Evolutionary conservation across 331 rosid genomes (phyloP), one percentile per base, ranked within the genome.

Genomic region (Dryas integrifolia): DNA sequence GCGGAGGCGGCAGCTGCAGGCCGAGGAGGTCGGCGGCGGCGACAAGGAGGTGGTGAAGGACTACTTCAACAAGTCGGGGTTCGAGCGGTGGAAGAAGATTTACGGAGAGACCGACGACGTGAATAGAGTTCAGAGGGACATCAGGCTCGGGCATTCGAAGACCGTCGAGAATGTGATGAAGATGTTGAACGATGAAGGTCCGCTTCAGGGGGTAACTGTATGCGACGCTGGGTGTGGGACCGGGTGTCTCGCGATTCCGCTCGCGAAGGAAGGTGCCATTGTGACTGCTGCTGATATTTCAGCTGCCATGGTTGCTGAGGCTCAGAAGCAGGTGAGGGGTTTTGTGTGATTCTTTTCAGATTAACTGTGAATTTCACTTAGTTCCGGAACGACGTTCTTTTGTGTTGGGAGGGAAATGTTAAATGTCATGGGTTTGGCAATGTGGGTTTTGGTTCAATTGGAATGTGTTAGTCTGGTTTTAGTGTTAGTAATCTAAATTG

Each of bases 151-250:
- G 0, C 98, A 94, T 60, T 5, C 97, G 4, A 94, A 91, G 81
- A 94, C 97, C 1, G 97, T 91, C 0, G 97, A 94, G 88, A 91
- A 80, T 69, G 78, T 85, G 6, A 58, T 91, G 14, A 15, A 1
- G 75, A 91, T 95, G 98, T 72, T 95, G 84, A 84, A 77, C 14
- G 96, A 91, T 0, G 96, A 84, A 8, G 92, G 93, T 0, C 69
- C 92, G 41, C 80, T 95, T 38, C 51, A 44, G 4, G 97, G 96
- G 0, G 87, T 89, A 3, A 84, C 97, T 7, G 80, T 95, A 16
- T 95, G 96, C 9, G 98, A 95, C 65, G 96, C 97, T 1, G 97
- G 96, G 1, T 95, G 98, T 15, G 98, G 98, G 6, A 94, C 98
- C 13, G 98, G 98, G 21, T 85, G 89, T n/a, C 81, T 91, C n/a